Evolutionary conservation across 495 filamentous ascomycete genomes (phyloP).

Genomic region (Paragyromitra xinjiangensis): DNA sequence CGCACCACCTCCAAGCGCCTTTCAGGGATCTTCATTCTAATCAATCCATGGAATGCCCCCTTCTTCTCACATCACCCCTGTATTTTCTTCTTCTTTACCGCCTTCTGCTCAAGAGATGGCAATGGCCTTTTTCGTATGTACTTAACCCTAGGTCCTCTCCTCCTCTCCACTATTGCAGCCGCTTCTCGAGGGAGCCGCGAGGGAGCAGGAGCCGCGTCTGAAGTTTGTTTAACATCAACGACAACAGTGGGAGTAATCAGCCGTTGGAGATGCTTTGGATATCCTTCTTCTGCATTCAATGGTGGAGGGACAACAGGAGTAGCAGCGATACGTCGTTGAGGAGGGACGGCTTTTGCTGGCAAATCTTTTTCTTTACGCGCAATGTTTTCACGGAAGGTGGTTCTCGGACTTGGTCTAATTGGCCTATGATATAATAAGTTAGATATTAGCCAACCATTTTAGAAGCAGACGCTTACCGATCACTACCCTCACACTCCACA

Average conservation of each 20-base stretch:
- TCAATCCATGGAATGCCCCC: neutral
- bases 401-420: neutral
- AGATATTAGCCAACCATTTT: neutral
- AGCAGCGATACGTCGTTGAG: neutral
- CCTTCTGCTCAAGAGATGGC: neutral
- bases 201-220: neutral
- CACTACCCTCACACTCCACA: neutral
- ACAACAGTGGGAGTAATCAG: neutral
- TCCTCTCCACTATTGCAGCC: neutral
- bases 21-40: neutral
- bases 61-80: neutral
- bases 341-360: neutral
- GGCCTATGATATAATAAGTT: neutral
- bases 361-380: neutral
- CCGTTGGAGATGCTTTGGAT: conserved; percentile 17
- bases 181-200: neutral
- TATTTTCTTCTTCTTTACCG: neutral
- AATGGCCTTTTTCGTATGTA: conserved; percentile 19
- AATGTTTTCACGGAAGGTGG: neutral
- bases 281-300: neutral
- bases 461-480: neutral
- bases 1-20: neutral
- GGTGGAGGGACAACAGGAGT: neutral
- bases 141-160: conserved; percentile 27
- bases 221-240: neutral